A percentile compares a stretch with the other conserved stretches of the same genome.
These are phyloP conservation scores for Aspergillus sparsus DNA, from an alignment of 495 filamentous ascomycete species.

Conservation along the genomic window DNA sequence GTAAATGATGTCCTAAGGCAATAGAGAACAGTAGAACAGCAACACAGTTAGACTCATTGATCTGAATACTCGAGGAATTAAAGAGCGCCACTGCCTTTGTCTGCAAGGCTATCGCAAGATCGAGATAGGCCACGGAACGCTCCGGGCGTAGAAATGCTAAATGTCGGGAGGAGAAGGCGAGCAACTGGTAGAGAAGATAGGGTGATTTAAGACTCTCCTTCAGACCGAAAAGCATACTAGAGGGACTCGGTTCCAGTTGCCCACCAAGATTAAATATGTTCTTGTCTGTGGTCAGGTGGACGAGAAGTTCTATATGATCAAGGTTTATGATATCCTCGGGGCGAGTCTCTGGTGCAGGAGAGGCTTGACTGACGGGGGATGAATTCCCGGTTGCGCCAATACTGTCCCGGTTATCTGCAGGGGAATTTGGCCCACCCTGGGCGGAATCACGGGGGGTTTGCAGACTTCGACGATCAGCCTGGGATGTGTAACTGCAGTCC, in stretches of 20 bases:
- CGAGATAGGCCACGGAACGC: constrained; percentile 32
- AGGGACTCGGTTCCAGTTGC: not conserved
- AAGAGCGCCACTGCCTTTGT: constrained; percentile 46
- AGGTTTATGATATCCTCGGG: constrained; percentile 25
- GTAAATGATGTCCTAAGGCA: constrained; percentile 10
- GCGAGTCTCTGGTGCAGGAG: no score
- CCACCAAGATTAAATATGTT: constrained; percentile 18
- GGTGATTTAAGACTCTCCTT: constrained; percentile 26
- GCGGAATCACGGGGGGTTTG: not conserved
- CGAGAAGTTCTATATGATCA: constrained; percentile 28
- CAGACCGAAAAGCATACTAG: not conserved
- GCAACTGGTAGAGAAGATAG: constrained; percentile 44
- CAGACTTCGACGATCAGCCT: not conserved
- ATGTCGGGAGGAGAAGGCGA: constrained; percentile 48
- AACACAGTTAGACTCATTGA: constrained; percentile 6
- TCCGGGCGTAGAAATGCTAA: constrained; percentile 36
- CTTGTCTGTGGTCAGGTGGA: constrained; percentile 24
- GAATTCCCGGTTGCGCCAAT: not conserved
- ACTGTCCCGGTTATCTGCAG: not conserved
- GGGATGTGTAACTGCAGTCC: constrained; percentile 28
- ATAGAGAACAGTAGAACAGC: constrained; percentile 11
- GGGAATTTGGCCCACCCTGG: not conserved
- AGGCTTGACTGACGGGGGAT: not conserved
- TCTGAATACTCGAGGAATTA: constrained; percentile 33
- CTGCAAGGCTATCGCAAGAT: constrained; percentile 48